Conservation (phyloP, 1,139 yeast species). For the Pichia inconspicua region DNA sequence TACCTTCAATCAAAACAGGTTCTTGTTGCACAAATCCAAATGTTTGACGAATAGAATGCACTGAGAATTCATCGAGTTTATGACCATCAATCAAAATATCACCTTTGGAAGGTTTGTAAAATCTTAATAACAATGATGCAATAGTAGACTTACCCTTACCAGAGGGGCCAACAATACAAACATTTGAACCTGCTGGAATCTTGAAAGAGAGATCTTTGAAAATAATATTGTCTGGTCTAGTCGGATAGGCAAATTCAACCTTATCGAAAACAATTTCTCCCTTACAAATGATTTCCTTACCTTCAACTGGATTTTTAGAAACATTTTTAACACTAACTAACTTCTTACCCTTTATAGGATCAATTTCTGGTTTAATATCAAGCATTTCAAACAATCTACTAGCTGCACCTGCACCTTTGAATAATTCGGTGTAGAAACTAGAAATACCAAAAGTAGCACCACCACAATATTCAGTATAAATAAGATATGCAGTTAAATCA, state of each 20-base stretch:
- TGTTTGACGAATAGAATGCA: conserved; percentile 65
- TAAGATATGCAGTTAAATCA: conserved; percentile 84
- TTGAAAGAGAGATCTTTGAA: conserved; percentile 58
- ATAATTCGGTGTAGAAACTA: conserved; percentile 81
- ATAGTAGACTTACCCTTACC: conserved; percentile 95
- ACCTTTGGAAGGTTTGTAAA: conserved; percentile 73
- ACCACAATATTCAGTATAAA: conserved; percentile 91
- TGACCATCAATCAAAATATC: conserved; percentile 60
- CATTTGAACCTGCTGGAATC: conserved; percentile 77
- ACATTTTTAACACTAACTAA: conserved; percentile 20
- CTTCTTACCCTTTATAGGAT: conserved; percentile 52
- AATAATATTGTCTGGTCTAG: conserved; percentile 67
- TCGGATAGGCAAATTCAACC: conserved; percentile 75
- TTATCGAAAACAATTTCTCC: conserved; percentile 56
- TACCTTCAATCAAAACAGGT: conserved; percentile 85
- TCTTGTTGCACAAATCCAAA: conserved; percentile 89
- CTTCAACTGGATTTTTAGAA: conserved; percentile 7
- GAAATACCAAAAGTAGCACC: conserved; percentile 84
- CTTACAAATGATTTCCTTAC: conserved; percentile 25
- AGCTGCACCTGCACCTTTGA: conserved; percentile 97
- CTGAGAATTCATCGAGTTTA: conserved; percentile 58
- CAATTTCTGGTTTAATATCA: conserved; percentile 65
- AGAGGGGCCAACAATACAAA: conserved; percentile 92
- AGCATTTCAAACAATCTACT: conserved; percentile 82
- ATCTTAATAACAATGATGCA: conserved; percentile 67